A percentile compares a stretch with the other conserved stretches of the same genome.
These are phyloP conservation scores for Geranium incanum DNA, from an alignment of 441 rosid species.

Conservation along the genomic window DNA sequence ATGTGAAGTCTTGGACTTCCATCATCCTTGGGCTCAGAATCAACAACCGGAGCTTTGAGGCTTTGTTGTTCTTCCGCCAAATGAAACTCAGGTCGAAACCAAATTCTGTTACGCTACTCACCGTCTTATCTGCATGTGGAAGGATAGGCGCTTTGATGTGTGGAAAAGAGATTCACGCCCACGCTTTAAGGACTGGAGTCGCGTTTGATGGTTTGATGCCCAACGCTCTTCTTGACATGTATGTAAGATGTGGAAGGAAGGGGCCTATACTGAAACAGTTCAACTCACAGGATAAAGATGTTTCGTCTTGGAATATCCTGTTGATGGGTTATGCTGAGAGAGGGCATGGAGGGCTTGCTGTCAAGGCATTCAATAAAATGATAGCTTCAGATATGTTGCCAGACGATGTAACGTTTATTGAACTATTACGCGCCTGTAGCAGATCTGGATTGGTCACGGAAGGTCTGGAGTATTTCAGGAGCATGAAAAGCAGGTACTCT, in stretches of 20 bases:
- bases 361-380: slow-evolving; percentile 58
- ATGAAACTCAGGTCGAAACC: slow-evolving; percentile 58
- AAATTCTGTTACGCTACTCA: slow-evolving; percentile 60
- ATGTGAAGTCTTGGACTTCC: slow-evolving; percentile 88
- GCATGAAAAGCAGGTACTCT: slow-evolving; percentile 43
- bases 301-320: slow-evolving; percentile 79
- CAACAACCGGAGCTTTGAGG: slow-evolving; percentile 66
- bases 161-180: slow-evolving; percentile 87
- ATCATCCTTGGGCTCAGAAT: slow-evolving; percentile 71
- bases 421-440: slow-evolving; percentile 74
- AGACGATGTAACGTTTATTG: slow-evolving; percentile 65
- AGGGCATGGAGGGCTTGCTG: slow-evolving; percentile 49
- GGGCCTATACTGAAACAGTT: slow-evolving; percentile 61
- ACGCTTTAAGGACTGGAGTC: slow-evolving; percentile 54
- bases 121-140: slow-evolving; percentile 75
- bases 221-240: slow-evolving; percentile 74
- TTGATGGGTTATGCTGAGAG: slow-evolving; percentile 62
- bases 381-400: slow-evolving; percentile 46
- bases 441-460: slow-evolving; percentile 71
- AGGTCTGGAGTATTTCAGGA: slow-evolving; percentile 57
- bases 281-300: slow-evolving; percentile 51
- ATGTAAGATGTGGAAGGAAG: slow-evolving; percentile 84
- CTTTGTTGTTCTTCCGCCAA: slow-evolving; percentile 62
- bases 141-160: slow-evolving; percentile 76
- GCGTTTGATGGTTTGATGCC: slow-evolving; percentile 64